These are phyloP conservation scores for Myxozyma geophila DNA, from an alignment of 805 yeast species.

Conservation along the genomic window DNA sequence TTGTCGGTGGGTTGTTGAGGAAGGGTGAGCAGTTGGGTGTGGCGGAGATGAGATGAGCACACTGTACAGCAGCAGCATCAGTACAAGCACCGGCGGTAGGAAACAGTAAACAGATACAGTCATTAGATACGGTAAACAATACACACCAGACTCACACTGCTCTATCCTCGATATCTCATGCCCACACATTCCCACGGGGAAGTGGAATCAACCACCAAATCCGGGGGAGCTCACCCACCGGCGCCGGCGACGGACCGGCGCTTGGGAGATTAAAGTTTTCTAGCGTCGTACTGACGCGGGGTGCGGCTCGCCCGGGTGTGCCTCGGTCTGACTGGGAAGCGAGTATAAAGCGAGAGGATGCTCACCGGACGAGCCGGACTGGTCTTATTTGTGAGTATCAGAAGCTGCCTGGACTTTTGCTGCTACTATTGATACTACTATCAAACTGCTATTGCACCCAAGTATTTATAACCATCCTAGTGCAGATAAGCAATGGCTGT, in stretches of 20 bases:
- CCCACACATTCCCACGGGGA: too few relatives aligned
- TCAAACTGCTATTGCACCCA: not conserved
- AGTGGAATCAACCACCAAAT: too few relatives aligned
- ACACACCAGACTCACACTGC: too few relatives aligned
- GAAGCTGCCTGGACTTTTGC: not conserved
- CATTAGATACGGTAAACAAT: too few relatives aligned
- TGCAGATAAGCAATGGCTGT: constrained; percentile 4
- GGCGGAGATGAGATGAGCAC: too few relatives aligned
- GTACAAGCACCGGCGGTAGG: too few relatives aligned
- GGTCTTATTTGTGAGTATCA: not conserved
- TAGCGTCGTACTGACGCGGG: not conserved
- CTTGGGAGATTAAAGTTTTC: not conserved
- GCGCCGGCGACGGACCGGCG: constrained; percentile 10
- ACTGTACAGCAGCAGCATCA: too few relatives aligned
- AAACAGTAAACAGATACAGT: too few relatives aligned
- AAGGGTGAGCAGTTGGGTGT: too few relatives aligned
- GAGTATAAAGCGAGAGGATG: not conserved
- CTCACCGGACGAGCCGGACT: not conserved
- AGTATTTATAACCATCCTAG: too few relatives aligned
- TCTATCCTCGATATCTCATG: too few relatives aligned
- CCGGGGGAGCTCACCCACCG: not conserved
- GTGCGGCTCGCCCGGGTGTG: constrained; percentile 11
- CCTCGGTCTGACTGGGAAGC: constrained; percentile 4
- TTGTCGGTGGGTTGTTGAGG: too few relatives aligned
- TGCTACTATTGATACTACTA: not conserved